Percentiles rank a stretch among this genome's conserved stretches.
phyloP scores from a whole-genome alignment of 257 asterid genomes.

The Penstemon eatonii region DNA sequence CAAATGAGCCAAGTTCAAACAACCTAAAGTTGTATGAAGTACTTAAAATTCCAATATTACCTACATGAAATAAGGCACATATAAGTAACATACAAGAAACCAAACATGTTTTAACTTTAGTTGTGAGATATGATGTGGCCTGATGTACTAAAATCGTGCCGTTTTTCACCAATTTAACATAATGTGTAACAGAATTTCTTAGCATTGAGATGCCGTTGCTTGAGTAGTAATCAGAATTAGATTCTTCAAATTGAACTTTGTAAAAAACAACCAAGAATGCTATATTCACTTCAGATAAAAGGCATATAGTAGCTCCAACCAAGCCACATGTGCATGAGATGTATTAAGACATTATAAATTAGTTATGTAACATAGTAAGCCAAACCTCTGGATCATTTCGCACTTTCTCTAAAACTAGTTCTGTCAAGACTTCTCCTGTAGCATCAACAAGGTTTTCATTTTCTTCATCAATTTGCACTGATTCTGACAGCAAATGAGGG shows the following conservation, averaged over 20 bases:
- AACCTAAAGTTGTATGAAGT: neutral
- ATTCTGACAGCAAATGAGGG: slow-evolving; percentile 28
- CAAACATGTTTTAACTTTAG: neutral
- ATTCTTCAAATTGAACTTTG: slow-evolving; percentile 16
- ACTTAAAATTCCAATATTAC: slow-evolving; percentile 1
- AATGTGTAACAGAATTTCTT: neutral
- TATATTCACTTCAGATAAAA: slow-evolving; percentile 1
- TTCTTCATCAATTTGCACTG: slow-evolving; percentile 27
- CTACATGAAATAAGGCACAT: neutral
- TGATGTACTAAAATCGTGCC: neutral
- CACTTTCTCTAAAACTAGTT: slow-evolving; percentile 26
- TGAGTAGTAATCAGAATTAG: neutral
- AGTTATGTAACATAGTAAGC: slow-evolving; percentile 12
- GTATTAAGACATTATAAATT: neutral
- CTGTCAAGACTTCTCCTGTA: slow-evolving; percentile 23
- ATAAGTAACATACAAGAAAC: slow-evolving; percentile 3
- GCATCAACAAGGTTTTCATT: slow-evolving; percentile 28
- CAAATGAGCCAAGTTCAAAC: slow-evolving; percentile 12
- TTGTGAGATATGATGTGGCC: slow-evolving; percentile 8
- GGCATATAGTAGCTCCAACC: neutral
- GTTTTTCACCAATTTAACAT: slow-evolving; percentile 4
- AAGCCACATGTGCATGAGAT: slow-evolving; percentile 5
- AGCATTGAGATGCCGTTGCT: neutral
- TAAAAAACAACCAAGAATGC: slow-evolving; percentile 6
- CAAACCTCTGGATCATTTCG: slow-evolving; percentile 30